phyloP scores from a whole-genome alignment of 352 stramenopile genomes.

The Globisporangium splendens region DNA sequence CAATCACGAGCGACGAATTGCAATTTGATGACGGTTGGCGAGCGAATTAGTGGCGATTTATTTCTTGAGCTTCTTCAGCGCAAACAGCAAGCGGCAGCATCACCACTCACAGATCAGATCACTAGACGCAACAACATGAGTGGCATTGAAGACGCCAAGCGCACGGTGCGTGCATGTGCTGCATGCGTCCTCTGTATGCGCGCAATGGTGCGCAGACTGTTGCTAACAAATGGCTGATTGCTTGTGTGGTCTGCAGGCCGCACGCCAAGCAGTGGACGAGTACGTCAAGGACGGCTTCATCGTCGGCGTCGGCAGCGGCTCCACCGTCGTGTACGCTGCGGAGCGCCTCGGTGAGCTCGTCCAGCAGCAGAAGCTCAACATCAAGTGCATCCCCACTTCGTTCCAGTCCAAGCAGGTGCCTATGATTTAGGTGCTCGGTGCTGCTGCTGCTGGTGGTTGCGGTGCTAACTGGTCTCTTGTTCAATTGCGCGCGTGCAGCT shows the following conservation, averaged over 20 bases:
- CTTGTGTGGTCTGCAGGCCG: conserved; percentile 38
- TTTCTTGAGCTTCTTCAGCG: too few species aligned
- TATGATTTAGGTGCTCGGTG: not conserved
- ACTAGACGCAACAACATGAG: conserved; percentile 19
- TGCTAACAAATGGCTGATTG: too few species aligned
- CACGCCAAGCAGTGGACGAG: conserved; percentile 88
- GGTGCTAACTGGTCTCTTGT: not conserved
- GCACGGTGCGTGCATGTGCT: conserved; percentile 34
- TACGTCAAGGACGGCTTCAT: conserved; percentile 94
- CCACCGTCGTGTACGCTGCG: conserved; percentile 97
- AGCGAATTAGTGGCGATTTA: too few species aligned
- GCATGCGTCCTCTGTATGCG: not conserved
- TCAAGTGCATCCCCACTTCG: conserved; percentile 97
- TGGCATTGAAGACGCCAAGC: conserved; percentile 72
- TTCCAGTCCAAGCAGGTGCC: conserved; percentile 93
- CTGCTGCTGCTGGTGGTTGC: not conserved
- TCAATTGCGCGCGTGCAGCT: conserved; percentile 58
- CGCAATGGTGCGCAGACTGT: too few species aligned
- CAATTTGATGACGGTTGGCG: too few species aligned
- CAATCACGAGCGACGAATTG: too few species aligned
- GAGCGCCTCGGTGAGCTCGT: conserved; percentile 95
- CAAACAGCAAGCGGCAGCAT: too few species aligned
- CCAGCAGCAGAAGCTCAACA: conserved; percentile 88
- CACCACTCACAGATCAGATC: conserved; percentile 14
- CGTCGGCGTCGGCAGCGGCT: conserved; percentile 97